Percentiles rank a stretch among this genome's conserved stretches.
Evolutionary conservation across 1,284 basidiomycete genomes (phyloP).

Genomic region (Exobasidium rhododendri): DNA sequence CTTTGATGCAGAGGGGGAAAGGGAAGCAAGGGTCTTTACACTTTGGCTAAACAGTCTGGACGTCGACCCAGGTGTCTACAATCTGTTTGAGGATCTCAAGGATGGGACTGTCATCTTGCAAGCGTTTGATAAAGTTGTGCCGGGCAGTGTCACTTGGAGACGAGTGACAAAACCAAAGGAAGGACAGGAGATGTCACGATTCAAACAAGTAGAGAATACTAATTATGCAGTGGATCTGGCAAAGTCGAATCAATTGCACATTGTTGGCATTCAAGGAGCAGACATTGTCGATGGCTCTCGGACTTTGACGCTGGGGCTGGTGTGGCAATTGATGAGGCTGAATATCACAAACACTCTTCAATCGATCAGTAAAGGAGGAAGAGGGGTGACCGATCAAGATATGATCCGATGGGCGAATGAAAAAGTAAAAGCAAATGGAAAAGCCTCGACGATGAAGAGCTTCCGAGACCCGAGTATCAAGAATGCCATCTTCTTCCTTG

Average conservation of each 20-base stretch:
- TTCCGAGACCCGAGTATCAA: conserved; percentile 92
- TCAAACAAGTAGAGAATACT: conserved; percentile 97
- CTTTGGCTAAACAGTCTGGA: conserved; percentile 96
- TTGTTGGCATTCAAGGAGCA: conserved; percentile 94
- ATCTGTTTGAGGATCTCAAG: conserved; percentile 91
- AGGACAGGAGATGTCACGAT: conserved; percentile 76
- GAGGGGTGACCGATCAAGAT: conserved; percentile 81
- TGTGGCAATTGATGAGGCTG: conserved; percentile 95
- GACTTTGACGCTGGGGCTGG: conserved; percentile 88
- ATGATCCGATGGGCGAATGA: conserved; percentile 96
- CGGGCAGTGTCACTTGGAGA: conserved; percentile 88
- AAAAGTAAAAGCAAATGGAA: conserved; percentile 73
- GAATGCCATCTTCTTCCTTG: conserved; percentile 88
- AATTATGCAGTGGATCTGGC: conserved; percentile 93
- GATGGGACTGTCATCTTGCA: conserved; percentile 85
- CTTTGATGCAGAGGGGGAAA: conserved; percentile 97
- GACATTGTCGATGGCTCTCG: conserved; percentile 90
- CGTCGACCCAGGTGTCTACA: conserved; percentile 92
- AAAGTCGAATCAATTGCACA: conserved; percentile 86
- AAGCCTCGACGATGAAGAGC: conserved; percentile 70
- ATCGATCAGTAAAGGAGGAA: conserved; percentile 69
- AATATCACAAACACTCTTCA: conserved; percentile 90
- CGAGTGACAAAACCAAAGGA: conserved; percentile 88
- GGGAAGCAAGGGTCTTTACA: conserved; percentile 94
- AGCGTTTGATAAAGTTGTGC: conserved; percentile 92